Base-by-base conservation (phyloP, 208 protist species). In the Porcisia deanei region DNA sequence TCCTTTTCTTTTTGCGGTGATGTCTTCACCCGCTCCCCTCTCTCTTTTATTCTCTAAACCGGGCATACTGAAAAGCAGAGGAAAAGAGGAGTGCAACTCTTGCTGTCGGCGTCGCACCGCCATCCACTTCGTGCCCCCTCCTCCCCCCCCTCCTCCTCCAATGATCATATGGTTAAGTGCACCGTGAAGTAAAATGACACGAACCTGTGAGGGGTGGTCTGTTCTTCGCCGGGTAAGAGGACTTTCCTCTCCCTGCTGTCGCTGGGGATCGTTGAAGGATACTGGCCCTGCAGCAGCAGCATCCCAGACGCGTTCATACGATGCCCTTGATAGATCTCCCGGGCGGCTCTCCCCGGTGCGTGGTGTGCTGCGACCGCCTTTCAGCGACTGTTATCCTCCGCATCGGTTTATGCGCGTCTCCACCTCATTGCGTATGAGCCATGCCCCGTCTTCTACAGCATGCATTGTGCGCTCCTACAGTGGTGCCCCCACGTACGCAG, bases 381-480 rank as follows among this genome's bases (percentile, higher is more conserved):
- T 43, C 8, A 52, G 34, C 14, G 20, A 8, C 22, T 49, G 18
- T 49, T n/a, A 47, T 20, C 41, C 34, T 30, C 16, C 63, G 1
- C 47, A 34, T 67, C 39, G 7, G 63, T 47, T 52, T 20, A 16
- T 4, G 14, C 41, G 63, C 47, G 63, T 22, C 8, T 49, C 3
- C 41, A 3, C 47, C 22, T 12, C 41, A 34, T 47, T 18, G 34
- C 20, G 16, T 37, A 34, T 47, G 49, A 20, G 30, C 68, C 52
- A 49, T 45, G 68, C 53, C 30, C 37, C 22, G 20, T 2, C 18
- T 22, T 67, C 39, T 14, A 52, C 63, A 22, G 60, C 39, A 66
- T 66, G 60, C 39, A 2, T 39, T 10, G 57, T 25, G 20, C 67
- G 67, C 41, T 6, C 39, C 34, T 73, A 68, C 75, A 73, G 55